Conservation (phyloP, 1,284 basidiomycete species). For the Mycosarcoma mackinlayi region DNA sequence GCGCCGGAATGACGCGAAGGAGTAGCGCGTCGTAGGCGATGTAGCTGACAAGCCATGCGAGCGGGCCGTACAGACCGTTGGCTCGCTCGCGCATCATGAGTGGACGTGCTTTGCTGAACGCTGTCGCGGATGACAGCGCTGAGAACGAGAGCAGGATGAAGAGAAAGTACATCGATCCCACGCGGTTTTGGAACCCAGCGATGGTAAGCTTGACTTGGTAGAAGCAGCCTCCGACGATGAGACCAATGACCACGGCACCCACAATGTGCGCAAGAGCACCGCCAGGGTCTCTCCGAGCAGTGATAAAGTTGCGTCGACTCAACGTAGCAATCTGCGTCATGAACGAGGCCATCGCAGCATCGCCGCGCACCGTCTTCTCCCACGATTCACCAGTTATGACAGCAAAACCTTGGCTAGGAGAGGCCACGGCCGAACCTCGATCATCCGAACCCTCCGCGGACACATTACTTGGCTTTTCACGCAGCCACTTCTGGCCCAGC, state of each 20-base stretch:
- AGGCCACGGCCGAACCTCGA: neutral
- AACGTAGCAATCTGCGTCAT: conserved; percentile 51
- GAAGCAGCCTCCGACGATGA: conserved; percentile 58
- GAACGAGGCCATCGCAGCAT: conserved; percentile 41
- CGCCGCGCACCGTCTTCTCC: conserved; percentile 19
- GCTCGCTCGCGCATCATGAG: conserved; percentile 62
- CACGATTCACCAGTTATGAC: conserved; percentile 27
- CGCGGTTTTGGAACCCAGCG: conserved; percentile 57
- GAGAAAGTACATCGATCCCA: conserved; percentile 60
- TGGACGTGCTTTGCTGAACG: conserved; percentile 32
- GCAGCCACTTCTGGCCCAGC: conserved; percentile 7
- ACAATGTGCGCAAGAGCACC: conserved; percentile 53
- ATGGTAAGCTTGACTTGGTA: conserved; percentile 57
- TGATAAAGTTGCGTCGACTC: conserved; percentile 41
- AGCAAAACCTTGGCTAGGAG: neutral
- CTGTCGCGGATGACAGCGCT: conserved; percentile 42
- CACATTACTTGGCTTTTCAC: conserved; percentile 20
- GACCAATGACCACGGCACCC: conserved; percentile 44
- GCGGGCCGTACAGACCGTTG: conserved; percentile 49
- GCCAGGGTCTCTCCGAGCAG: conserved; percentile 43
- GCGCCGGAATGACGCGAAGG: conserved; percentile 42
- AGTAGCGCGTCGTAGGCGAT: conserved; percentile 51
- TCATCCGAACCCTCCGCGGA: conserved; percentile 7
- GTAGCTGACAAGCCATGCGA: conserved; percentile 52
- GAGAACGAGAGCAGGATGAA: conserved; percentile 54